Base-by-base conservation (phyloP, 257 asterid genomes). In the Pogostemon cablin region DNA sequence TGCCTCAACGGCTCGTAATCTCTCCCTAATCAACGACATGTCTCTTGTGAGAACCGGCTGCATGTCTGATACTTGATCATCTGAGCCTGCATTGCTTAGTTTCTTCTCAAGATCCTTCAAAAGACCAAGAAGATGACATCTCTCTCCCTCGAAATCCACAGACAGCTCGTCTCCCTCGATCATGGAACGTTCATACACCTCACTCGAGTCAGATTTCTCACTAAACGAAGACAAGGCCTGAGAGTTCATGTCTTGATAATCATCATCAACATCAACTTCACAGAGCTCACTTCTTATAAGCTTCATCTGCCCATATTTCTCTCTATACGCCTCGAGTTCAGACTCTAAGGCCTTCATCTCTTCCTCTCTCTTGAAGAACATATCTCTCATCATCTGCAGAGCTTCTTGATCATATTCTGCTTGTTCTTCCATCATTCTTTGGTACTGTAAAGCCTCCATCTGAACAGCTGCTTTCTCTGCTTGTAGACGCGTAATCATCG, bases 341-440 rank as follows among this genome's bases (percentile, higher is more conserved):
- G 60, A 34, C 72, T 87, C 95, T 35, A 88, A 65, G 35, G 71
- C 84, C 82, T 77, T 84, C 4, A 84, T 61, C 53, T 90, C 97
- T 9, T 87, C 90, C 42, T 90, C 97, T 49, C 91, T 79, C 73
- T 87, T 88, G 47, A 81, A 69, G 48, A 90, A 75, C 74, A 80
- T 40, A 4, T 88, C 93, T 65, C 80, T 87, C 96, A 90, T 71
- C 17, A 78, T 77, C 69, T 90, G 96, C 70, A 92, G 15, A 11
- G 92, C 96, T 67, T 92, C 97, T 68, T 88, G 89, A 41, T 92
- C 86, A n/a, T 90, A 93, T 37, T 88, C 96, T 2, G 93, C 90
- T 25, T 93, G 95, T 57, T 90, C 98, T 47, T 93, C 97, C 98
- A 88, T 93, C 98, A 90, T 83, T 73, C 98, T 78, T 58, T 88